Percentiles rank a stretch among this genome's conserved stretches.
phyloP scores from a whole-genome alignment of 345 rosid genomes.

The Kernera saxatilis region DNA sequence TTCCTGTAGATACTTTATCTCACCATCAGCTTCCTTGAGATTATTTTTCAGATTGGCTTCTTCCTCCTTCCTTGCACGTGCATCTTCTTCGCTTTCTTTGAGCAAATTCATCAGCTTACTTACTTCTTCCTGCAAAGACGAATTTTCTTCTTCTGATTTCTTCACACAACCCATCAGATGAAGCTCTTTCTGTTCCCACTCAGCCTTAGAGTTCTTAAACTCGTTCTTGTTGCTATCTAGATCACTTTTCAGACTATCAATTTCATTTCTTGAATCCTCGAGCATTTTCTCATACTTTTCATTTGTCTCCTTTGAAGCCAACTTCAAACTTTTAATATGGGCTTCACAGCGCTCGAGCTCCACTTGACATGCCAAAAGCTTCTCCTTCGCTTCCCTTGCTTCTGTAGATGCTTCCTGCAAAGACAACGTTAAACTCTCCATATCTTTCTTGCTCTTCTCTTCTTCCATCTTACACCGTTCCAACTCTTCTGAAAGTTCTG shows the following conservation, averaged over 20 bases:
- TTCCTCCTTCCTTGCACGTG: conserved; percentile 49
- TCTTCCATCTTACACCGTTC: conserved; percentile 62
- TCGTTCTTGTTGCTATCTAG: conserved; percentile 44
- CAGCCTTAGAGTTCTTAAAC: conserved; percentile 39
- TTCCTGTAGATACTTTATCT: conserved; percentile 56
- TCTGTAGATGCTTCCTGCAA: conserved; percentile 78
- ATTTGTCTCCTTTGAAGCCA: conserved; percentile 56
- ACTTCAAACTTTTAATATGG: conserved; percentile 52
- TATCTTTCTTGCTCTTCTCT: conserved; percentile 79
- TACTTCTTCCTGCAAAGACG: conserved; percentile 48
- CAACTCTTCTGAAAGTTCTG: conserved; percentile 51
- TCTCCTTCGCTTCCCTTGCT: conserved; percentile 69
- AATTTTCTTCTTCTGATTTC: conserved; percentile 57
- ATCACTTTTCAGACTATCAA: conserved; percentile 37
- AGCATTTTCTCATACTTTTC: conserved; percentile 62
- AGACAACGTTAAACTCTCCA: conserved; percentile 72
- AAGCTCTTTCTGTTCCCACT: conserved; percentile 71
- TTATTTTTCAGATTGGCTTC: conserved; percentile 52
- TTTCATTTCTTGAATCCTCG: conserved; percentile 58
- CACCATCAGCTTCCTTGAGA: conserved; percentile 63
- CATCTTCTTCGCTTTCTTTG: conserved; percentile 58
- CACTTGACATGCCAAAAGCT: conserved; percentile 49
- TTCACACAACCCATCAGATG: conserved; percentile 42
- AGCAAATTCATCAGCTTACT: conserved; percentile 55
- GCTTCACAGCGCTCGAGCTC: conserved; percentile 54